A percentile compares a stretch with the other conserved stretches of the same genome.
Conservation (phyloP, 345 rosid genomes). For the Dipteronia dyeriana region DNA sequence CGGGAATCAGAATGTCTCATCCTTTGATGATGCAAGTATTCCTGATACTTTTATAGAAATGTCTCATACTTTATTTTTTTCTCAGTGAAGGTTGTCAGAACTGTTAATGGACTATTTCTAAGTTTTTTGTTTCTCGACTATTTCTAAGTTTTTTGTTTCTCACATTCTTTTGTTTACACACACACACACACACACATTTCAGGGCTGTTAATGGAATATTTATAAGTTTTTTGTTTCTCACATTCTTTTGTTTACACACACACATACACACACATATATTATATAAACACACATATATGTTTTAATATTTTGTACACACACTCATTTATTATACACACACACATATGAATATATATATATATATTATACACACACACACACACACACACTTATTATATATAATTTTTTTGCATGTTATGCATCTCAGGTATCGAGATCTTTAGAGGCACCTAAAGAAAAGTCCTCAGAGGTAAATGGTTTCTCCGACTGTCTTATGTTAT, state of each 20-base stretch:
- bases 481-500: not conserved
- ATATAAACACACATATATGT: too few species aligned
- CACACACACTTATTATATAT: too few species aligned
- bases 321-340: too few species aligned
- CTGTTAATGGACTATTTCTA: slow-evolving; percentile 1
- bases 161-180: not conserved
- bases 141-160: too few species aligned
- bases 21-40: slow-evolving; percentile 50
- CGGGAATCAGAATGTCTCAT: slow-evolving; percentile 42
- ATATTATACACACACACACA: too few species aligned
- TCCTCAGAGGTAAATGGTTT: slow-evolving; percentile 54
- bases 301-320: too few species aligned
- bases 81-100: not conserved
- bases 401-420: not conserved
- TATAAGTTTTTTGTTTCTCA: not conserved
- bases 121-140: not conserved
- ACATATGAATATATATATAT: too few species aligned
- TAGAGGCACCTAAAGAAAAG: slow-evolving; percentile 55
- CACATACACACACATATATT: too few species aligned
- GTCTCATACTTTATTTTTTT: not conserved
- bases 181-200: too few species aligned
- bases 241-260: not conserved
- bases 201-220: not conserved
- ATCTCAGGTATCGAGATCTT: slow-evolving; percentile 59
- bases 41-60: slow-evolving; percentile 6